A percentile compares a stretch with the other conserved stretches of the same genome.
These are phyloP conservation scores for Mycosphaerella sp. DNA, from an alignment of 2,329 filamentous ascomycete genomes.

Conservation along the genomic window DNA sequence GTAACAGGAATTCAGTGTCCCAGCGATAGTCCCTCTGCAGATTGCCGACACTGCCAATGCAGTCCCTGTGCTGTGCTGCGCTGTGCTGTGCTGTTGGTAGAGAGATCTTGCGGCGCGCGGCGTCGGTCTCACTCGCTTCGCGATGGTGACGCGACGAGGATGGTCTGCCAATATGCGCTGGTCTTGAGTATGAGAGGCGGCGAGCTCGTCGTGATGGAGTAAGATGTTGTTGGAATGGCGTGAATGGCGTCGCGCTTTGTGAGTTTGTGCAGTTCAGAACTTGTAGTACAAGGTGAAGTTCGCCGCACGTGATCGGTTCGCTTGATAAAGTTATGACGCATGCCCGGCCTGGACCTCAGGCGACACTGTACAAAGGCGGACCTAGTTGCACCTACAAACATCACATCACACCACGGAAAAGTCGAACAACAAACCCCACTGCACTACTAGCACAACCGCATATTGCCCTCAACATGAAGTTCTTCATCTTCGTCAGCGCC, in stretches of 20 bases:
- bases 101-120: neutral
- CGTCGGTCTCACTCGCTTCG: neutral
- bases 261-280: no score
- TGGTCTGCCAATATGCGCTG: neutral
- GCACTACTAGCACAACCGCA: neutral
- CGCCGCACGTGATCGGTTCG: no score
- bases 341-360: no score
- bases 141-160: neutral
- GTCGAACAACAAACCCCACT: no score
- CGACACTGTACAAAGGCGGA: no score
- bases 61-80: neutral
- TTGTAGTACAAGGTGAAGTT: no score
- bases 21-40: neutral
- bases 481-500: conserved; percentile 23
- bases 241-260: neutral
- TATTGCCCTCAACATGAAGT: conserved; percentile 25
- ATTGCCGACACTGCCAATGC: neutral
- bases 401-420: no score
- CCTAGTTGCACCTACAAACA: no score
- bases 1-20: neutral
- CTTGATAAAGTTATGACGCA: no score
- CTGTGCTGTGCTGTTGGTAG: neutral
- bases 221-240: neutral
- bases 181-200: neutral
- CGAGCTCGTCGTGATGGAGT: neutral